Conservation (phyloP, 192 early-diverging fungal species). For the Backusella psychrophila region DNA sequence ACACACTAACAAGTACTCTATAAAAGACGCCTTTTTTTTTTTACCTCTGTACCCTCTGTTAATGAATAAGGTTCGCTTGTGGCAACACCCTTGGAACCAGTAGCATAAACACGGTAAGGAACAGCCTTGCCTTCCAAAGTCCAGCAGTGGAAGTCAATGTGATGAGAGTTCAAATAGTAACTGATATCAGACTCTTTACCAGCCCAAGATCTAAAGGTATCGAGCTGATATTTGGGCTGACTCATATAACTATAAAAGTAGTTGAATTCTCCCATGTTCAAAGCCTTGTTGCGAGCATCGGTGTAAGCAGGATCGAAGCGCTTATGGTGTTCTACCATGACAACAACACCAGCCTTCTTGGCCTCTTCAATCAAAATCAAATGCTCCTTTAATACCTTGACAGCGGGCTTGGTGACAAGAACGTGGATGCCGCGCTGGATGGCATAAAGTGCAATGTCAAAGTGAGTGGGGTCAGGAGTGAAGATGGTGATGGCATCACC, state of each 20-base stretch:
- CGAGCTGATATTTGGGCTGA: slow-evolving; percentile 41
- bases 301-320: slow-evolving; percentile 48
- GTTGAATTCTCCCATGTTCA: slow-evolving; percentile 39
- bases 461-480: slow-evolving; percentile 49
- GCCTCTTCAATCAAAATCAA: slow-evolving; percentile 30
- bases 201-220: slow-evolving; percentile 42
- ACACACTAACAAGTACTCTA: not conserved
- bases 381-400: slow-evolving; percentile 40
- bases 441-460: slow-evolving; percentile 40
- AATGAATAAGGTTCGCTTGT: slow-evolving; percentile 32
- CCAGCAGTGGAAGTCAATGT: slow-evolving; percentile 45
- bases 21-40: no score
- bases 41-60: slow-evolving; percentile 36
- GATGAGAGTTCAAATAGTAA: slow-evolving; percentile 45
- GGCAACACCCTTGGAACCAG: slow-evolving; percentile 40
- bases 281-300: slow-evolving; percentile 34
- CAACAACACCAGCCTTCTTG: slow-evolving; percentile 34
- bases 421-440: slow-evolving; percentile 39
- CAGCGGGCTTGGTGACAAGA: slow-evolving; percentile 44
- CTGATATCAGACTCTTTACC: slow-evolving; percentile 42
- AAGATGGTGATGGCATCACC: slow-evolving; percentile 46
- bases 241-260: slow-evolving; percentile 44
- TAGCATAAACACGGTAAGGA: slow-evolving; percentile 35
- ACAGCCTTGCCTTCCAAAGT: slow-evolving; percentile 27
- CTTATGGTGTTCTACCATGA: slow-evolving; percentile 45